phyloP scores from a whole-genome alignment of 2,329 filamentous ascomycete species.

The Aotearoamyces nothofagi region DNA sequence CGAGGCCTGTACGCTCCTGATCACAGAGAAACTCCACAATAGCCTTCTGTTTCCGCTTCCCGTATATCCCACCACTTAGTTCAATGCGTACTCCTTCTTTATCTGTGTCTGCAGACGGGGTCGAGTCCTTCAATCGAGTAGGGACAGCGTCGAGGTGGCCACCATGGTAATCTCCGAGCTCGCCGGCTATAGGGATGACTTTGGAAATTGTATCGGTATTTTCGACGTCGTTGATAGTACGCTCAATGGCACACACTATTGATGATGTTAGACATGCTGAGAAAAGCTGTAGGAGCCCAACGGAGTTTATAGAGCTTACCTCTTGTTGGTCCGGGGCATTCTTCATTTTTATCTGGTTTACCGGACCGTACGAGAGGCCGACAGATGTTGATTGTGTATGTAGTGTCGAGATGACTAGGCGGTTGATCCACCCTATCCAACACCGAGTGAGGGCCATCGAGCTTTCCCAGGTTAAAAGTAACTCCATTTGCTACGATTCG shows the following conservation, averaged over 20 bases:
- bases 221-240: slow-evolving; percentile 32
- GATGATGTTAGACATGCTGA: slow-evolving; percentile 5
- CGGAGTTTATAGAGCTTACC: slow-evolving; percentile 28
- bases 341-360: slow-evolving; percentile 34
- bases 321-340: slow-evolving; percentile 56
- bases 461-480: slow-evolving; percentile 46
- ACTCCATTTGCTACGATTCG: slow-evolving; percentile 39
- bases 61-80: slow-evolving; percentile 43
- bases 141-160: slow-evolving; percentile 47
- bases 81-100: slow-evolving; percentile 60
- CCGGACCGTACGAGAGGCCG: slow-evolving; percentile 45
- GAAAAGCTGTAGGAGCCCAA: not conserved
- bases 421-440: slow-evolving; percentile 34
- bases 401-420: slow-evolving; percentile 50
- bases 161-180: slow-evolving; percentile 43
- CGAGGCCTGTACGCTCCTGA: slow-evolving; percentile 52
- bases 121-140: slow-evolving; percentile 48
- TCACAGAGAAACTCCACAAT: slow-evolving; percentile 82
- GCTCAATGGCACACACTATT: slow-evolving; percentile 61
- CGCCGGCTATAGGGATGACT: slow-evolving; percentile 62
- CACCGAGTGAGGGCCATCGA: slow-evolving; percentile 55
- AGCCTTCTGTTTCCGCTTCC: slow-evolving; percentile 49
- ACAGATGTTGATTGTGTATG: slow-evolving; percentile 72
- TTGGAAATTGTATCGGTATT: slow-evolving; percentile 32
- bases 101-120: slow-evolving; percentile 46